Conservation (phyloP, 176 grass and related monocot species). For the Rhynchospora tenuis region DNA sequence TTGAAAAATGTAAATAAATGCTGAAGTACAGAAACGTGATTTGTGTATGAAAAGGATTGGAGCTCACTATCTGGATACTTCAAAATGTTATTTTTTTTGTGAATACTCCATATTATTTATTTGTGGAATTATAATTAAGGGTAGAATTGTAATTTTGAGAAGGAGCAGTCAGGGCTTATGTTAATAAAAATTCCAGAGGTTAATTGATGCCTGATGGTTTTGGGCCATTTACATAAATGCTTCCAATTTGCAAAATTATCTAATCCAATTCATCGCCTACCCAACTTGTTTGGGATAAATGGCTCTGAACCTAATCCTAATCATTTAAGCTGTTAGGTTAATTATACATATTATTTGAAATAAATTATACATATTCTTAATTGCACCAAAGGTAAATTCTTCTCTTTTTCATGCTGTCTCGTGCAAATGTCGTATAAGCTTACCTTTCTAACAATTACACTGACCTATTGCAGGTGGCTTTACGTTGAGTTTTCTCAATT, state of each 20-base stretch:
- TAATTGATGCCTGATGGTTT: neutral
- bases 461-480: constrained; percentile 4
- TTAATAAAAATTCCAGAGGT: neutral
- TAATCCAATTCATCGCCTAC: too few species aligned
- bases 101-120: neutral
- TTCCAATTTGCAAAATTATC: too few species aligned
- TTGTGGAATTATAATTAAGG: neutral
- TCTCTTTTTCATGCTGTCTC: neutral
- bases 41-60: neutral
- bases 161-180: neutral
- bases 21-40: neutral
- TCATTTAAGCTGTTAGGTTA: too few species aligned
- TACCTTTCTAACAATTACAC: neutral
- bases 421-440: neutral
- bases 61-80: neutral
- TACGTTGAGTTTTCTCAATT: neutral
- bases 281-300: too few species aligned
- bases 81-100: neutral
- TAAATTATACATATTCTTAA: too few species aligned
- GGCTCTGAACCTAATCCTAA: too few species aligned
- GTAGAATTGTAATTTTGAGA: neutral
- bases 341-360: too few species aligned
- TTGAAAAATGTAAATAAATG: neutral
- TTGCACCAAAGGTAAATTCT: neutral
- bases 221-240: neutral